Evolutionary conservation across 441 rosid species (phyloP).

Genomic region (Iberis amara): DNA sequence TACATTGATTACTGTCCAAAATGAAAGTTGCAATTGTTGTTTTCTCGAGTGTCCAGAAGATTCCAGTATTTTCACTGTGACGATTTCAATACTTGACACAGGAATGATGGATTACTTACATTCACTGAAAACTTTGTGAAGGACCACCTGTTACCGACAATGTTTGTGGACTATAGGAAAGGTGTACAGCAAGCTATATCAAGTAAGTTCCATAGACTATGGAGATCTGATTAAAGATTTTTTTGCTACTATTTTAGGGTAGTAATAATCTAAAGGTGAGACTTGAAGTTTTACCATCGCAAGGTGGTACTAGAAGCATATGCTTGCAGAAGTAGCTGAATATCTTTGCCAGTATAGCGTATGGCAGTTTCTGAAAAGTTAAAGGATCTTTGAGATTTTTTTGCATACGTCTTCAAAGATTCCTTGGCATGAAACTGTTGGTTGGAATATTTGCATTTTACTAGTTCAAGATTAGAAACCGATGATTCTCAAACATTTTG

Average conservation of each 20-base stretch:
- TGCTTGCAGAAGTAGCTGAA: constrained; percentile 16
- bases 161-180: constrained; percentile 97
- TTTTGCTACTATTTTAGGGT: constrained; percentile 20
- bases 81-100: constrained; percentile 32
- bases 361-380: constrained; percentile 17
- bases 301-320: constrained; percentile 16
- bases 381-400: constrained; percentile 6
- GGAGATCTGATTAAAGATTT: constrained; percentile 15
- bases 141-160: constrained; percentile 93
- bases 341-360: constrained; percentile 4
- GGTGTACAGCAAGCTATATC: constrained; percentile 99
- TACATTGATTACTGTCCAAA: constrained; percentile 14
- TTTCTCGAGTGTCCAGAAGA: constrained; percentile 10
- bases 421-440: constrained; percentile 1
- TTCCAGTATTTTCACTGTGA: constrained; percentile 12
- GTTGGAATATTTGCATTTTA: constrained; percentile 5
- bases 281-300: constrained; percentile 5
- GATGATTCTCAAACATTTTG: constrained; percentile 22
- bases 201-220: constrained; percentile 52
- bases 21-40: constrained; percentile 15
- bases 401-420: constrained; percentile 14
- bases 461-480: constrained; percentile 14
- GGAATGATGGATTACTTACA: constrained; percentile 92
- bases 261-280: constrained; percentile 5
- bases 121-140: constrained; percentile 95